Percentiles rank a stretch among this genome's conserved stretches.
phyloP scores from a whole-genome alignment of 805 yeast genomes.

The Sugiyamaella marilandica region DNA sequence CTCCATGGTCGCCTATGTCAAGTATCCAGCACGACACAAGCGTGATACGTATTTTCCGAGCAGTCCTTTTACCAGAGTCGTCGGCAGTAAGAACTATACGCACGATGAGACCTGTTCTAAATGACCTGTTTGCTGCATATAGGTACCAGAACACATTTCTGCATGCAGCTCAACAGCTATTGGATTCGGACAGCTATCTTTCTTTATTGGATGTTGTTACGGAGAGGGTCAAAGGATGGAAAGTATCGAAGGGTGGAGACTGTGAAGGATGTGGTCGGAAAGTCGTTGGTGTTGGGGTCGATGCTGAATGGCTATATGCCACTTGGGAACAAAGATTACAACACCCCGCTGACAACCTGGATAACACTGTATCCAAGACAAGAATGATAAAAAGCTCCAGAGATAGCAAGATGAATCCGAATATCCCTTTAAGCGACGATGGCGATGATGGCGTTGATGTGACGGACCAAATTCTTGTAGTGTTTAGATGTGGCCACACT shows the following conservation, averaged over 20 bases:
- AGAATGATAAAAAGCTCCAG: neutral
- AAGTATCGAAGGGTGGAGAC: conserved; percentile 42
- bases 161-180: conserved; percentile 45
- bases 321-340: conserved; percentile 28
- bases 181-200: conserved; percentile 53
- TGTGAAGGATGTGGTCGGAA: conserved; percentile 76
- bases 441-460: conserved; percentile 3
- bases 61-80: conserved; percentile 36
- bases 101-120: conserved; percentile 54
- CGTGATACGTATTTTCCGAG: conserved; percentile 50
- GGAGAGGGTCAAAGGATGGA: conserved; percentile 59
- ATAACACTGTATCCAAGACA: conserved; percentile 1
- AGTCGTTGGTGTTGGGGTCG: conserved; percentile 64
- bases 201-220: conserved; percentile 40
- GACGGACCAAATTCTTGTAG: conserved; percentile 36
- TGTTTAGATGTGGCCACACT: conserved; percentile 63
- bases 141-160: conserved; percentile 58
- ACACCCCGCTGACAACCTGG: conserved; percentile 6
- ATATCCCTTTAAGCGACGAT: neutral
- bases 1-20: conserved; percentile 22
- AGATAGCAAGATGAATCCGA: neutral
- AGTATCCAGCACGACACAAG: conserved; percentile 30
- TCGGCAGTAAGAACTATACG: conserved; percentile 48
- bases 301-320: conserved; percentile 42
- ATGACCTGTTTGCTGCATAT: conserved; percentile 60